A percentile compares a stretch with the other conserved stretches of the same genome.
phyloP scores from a whole-genome alignment of 2,329 filamentous ascomycete species.

The Monilinia vaccinii-corymbosi region DNA sequence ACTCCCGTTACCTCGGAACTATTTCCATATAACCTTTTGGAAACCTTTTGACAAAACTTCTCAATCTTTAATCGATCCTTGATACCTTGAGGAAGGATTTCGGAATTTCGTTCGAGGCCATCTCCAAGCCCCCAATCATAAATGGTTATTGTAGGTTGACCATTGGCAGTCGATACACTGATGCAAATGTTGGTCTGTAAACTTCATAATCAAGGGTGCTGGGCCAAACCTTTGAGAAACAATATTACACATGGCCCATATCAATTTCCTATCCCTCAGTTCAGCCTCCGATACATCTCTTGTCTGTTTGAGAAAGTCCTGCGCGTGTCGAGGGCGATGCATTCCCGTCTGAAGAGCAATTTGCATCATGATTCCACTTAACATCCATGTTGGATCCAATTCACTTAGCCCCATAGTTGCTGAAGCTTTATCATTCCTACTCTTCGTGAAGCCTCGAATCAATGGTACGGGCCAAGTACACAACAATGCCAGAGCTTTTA shows the following conservation, averaged over 20 bases:
- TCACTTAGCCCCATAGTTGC: conserved; percentile 10
- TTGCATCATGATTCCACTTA: conserved; percentile 26
- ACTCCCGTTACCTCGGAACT: conserved; percentile 35
- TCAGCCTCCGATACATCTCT: conserved; percentile 17
- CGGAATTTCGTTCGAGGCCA: conserved; percentile 33
- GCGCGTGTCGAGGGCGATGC: conserved; percentile 20
- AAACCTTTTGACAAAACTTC: conserved; percentile 49
- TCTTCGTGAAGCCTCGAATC: conserved; percentile 17
- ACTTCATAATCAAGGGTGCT: too few species aligned
- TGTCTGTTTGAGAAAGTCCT: conserved; percentile 19
- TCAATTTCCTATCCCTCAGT: conserved; percentile 47
- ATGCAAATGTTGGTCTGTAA: neutral
- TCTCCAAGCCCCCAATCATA: conserved; percentile 49
- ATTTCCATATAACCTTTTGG: conserved; percentile 47
- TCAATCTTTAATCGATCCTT: conserved; percentile 44
- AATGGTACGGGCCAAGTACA: conserved; percentile 27
- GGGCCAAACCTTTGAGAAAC: conserved; percentile 49
- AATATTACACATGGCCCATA: conserved; percentile 60
- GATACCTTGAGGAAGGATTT: conserved; percentile 42
- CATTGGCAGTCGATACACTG: conserved; percentile 58
- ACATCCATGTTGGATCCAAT: conserved; percentile 21
- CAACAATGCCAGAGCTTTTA: conserved; percentile 24
- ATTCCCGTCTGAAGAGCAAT: conserved; percentile 25
- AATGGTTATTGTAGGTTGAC: conserved; percentile 52
- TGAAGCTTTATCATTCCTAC: conserved; percentile 8